Evolutionary conservation across 116 monocot genomes (phyloP).

Genomic region (Cymodocea nodosa): DNA sequence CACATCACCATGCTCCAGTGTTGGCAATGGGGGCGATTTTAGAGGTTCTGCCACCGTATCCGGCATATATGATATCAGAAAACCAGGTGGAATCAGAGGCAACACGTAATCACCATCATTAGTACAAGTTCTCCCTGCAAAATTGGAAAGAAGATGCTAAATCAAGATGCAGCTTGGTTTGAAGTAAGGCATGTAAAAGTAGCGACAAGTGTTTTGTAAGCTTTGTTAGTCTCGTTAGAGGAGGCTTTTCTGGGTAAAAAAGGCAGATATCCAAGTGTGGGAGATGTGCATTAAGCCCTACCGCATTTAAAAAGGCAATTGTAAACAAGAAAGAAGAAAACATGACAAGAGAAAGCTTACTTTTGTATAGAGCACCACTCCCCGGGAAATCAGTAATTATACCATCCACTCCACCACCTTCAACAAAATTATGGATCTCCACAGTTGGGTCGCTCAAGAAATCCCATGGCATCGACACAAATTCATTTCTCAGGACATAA

Average conservation of each 20-base stretch:
- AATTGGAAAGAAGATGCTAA: background rate
- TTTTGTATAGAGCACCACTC: constrained; percentile 39
- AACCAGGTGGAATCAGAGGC: background rate
- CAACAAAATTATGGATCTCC: constrained; percentile 56
- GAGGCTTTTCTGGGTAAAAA: too few species aligned
- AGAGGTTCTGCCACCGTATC: background rate
- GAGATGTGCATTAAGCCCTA: too few species aligned
- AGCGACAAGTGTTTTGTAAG: too few species aligned
- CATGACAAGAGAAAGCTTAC: constrained; percentile 14
- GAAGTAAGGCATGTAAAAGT: too few species aligned
- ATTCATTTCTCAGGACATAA: constrained; percentile 54
- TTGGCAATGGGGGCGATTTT: background rate
- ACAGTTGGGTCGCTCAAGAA: constrained; percentile 44
- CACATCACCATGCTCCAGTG: background rate
- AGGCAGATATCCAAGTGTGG: background rate
- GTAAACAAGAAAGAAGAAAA: background rate
- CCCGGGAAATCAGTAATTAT: constrained; percentile 66
- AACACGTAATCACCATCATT: background rate
- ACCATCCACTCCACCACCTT: constrained; percentile 45
- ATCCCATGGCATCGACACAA: constrained; percentile 42
- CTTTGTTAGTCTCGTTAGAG: too few species aligned
- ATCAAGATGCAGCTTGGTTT: background rate
- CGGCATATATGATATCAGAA: background rate
- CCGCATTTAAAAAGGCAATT: background rate
- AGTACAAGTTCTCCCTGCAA: background rate